phyloP scores from a whole-genome alignment of 1,284 basidiomycete genomes.

The Microbotryum intermedium region DNA sequence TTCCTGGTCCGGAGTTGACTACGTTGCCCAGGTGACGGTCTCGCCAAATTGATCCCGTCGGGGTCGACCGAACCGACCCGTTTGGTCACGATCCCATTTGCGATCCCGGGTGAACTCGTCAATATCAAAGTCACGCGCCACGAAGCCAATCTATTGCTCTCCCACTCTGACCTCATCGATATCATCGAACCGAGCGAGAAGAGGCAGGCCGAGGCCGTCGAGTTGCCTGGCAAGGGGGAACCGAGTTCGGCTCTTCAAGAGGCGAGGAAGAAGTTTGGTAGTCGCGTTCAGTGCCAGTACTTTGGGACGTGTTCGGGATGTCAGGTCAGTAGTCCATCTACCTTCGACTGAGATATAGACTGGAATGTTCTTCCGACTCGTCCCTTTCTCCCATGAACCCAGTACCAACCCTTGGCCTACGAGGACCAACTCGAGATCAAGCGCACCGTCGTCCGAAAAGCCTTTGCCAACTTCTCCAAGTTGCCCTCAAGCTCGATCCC shows the following conservation, averaged over 20 bases:
- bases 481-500: conserved; percentile 56
- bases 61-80: conserved; percentile 49
- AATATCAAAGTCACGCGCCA: conserved; percentile 58
- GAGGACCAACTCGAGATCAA: conserved; percentile 78
- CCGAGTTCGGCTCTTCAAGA: conserved; percentile 8
- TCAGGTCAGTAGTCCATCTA: conserved; percentile 29
- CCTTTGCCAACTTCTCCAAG: conserved; percentile 72
- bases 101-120: conserved; percentile 70
- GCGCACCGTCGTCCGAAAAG: conserved; percentile 73
- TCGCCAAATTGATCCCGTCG: conserved; percentile 50
- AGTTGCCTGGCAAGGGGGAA: conserved; percentile 2
- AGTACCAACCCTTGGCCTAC: conserved; percentile 71
- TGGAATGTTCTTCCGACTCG: conserved; percentile 36
- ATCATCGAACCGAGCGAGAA: conserved; percentile 55
- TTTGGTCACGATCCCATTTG: conserved; percentile 72
- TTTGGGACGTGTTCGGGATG: conserved; percentile 60
- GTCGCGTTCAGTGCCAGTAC: conserved; percentile 64
- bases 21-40: conserved; percentile 52
- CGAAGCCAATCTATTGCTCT: conserved; percentile 51
- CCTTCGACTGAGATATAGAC: not conserved
- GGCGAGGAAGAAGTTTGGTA: conserved; percentile 21
- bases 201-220: conserved; percentile 6
- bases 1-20: not conserved
- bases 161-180: conserved; percentile 64
- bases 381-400: conserved; percentile 69